Evolutionary conservation across 2,329 filamentous ascomycete species (phyloP), one percentile per base, ranked within the genome.

Genomic region (Pleoardoris graminearum): DNA sequence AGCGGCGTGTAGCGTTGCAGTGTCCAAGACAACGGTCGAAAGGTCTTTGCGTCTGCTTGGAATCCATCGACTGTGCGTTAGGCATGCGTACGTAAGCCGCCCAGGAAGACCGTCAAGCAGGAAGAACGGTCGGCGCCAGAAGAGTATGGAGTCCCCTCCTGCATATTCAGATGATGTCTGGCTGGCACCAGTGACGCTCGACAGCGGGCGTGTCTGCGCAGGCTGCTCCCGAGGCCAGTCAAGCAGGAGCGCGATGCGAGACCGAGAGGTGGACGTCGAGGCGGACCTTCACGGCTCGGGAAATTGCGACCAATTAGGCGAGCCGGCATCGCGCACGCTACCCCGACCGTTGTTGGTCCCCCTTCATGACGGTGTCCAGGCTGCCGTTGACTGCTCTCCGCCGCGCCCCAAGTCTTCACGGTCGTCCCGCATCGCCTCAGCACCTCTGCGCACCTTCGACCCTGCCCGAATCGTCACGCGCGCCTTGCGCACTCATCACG

Each of bases 401-500:
- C 19, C 19, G 19, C 30, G 16, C 12, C 12, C 7, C n/a, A 12
- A 21, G 7, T 17, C n/a, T 21, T 11, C 36, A 11, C 30, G 14
- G 10, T 14, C 30, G 6, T 19, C 10, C 14, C 19, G 17, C 10
- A 21, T 17, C 22, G 19, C 21, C 27, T 10, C 38, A 29, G 10
- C 39, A 29, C 23, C 36, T 39, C 16, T 7, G 12, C 11, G n/a
- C 17, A 37, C 33, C 44, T 36, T 14, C 30, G 19, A 17, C n/a
- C 27, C 30, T 37, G 8, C n/a, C 38, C 45, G 39, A 46, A 41
- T 41, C 46, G 32, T 48, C 29, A 39, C 51, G 55, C 54, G 56
- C 56, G 53, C 55, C 52, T 58, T 48, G 51, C 54, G 37, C 51
- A 48, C 39, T 33, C 27, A 44, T 57, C 51, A 50, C 52, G 56